phyloP scores from a whole-genome alignment of 768 basidiomycete species.

The Harrya chromipes region DNA sequence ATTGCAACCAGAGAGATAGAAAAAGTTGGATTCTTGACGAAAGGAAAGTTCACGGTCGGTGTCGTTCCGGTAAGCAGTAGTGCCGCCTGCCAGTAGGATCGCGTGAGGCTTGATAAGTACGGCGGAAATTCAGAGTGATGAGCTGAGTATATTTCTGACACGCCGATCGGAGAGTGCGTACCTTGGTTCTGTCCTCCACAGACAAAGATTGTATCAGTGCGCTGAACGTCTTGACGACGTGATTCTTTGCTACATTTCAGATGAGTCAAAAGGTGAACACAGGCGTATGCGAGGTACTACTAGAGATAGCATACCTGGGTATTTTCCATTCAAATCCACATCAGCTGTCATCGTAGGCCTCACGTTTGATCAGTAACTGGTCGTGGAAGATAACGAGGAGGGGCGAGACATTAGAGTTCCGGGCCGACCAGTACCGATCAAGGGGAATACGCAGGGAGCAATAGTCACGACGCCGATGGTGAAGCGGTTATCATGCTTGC shows the following conservation, averaged over 20 bases:
- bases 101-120: constrained; percentile 55
- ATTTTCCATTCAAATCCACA: constrained; percentile 12
- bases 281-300: no score
- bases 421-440: no score
- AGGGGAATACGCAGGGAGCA: no score
- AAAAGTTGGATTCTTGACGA: constrained; percentile 82
- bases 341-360: constrained; percentile 6
- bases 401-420: no score
- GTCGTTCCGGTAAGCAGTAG: constrained; percentile 66
- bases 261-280: neutral
- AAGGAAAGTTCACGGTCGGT: constrained; percentile 82
- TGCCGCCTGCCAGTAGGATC: constrained; percentile 63
- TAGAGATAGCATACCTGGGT: constrained; percentile 25
- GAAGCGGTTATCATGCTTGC: constrained; percentile 94
- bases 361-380: neutral
- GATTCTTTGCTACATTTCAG: constrained; percentile 41
- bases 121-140: neutral
- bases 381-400: neutral
- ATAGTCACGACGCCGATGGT: constrained; percentile 53
- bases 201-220: constrained; percentile 52
- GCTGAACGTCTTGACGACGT: constrained; percentile 52
- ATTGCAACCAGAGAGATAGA: constrained; percentile 78
- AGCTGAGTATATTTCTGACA: neutral
- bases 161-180: constrained; percentile 17
- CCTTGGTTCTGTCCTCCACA: constrained; percentile 49